These are phyloP conservation scores for Globisporangium cylindrosporum DNA, from an alignment of 352 stramenopile genomes.

Conservation along the genomic window DNA sequence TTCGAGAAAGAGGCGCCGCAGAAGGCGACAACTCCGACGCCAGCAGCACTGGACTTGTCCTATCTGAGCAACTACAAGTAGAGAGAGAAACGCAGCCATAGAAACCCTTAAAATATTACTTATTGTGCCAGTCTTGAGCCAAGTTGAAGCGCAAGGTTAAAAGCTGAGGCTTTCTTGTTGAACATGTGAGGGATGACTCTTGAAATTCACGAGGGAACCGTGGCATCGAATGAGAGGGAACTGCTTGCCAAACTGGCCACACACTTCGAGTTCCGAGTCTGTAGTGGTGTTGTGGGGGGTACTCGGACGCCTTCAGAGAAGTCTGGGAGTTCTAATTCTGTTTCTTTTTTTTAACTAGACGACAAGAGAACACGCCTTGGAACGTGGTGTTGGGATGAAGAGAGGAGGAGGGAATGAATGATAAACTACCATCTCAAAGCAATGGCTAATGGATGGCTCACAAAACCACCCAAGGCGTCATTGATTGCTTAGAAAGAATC, in stretches of 20 bases:
- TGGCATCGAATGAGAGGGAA: neutral
- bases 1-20: neutral
- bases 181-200: neutral
- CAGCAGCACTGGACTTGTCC: conserved; percentile 18
- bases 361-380: neutral
- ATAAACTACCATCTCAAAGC: neutral
- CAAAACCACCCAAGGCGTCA: neutral
- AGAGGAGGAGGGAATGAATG: neutral
- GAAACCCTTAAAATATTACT: neutral
- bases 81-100: neutral
- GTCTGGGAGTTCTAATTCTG: neutral
- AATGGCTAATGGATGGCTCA: neutral
- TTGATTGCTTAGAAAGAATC: neutral
- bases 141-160: neutral
- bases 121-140: neutral
- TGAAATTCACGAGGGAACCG: neutral
- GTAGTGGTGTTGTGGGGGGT: neutral
- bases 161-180: neutral
- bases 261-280: neutral
- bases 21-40: neutral
- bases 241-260: neutral
- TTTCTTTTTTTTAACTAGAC: neutral
- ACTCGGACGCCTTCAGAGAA: neutral
- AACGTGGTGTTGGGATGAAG: neutral
- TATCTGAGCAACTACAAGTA: conserved; percentile 28